These are phyloP conservation scores for Myxozyma neglecta DNA, from an alignment of 805 yeast genomes.

Conservation along the genomic window DNA sequence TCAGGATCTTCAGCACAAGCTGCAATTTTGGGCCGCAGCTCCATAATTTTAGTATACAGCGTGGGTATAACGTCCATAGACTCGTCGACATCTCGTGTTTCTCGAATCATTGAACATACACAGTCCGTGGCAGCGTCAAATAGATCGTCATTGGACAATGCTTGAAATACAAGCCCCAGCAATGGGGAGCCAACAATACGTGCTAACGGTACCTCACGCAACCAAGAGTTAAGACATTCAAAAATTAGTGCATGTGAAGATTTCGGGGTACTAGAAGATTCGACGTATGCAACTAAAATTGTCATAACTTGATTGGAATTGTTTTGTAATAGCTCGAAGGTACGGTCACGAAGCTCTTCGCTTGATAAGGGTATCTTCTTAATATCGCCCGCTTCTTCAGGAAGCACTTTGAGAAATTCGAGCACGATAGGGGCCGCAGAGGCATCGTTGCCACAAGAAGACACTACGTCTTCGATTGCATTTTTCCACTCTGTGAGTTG, in stretches of 20 bases:
- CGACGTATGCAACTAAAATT: constrained; percentile 57
- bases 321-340: constrained; percentile 58
- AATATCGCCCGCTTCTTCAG: constrained; percentile 83
- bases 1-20: constrained; percentile 57
- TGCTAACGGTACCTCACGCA: constrained; percentile 76
- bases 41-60: constrained; percentile 66
- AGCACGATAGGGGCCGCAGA: constrained; percentile 53
- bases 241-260: constrained; percentile 52
- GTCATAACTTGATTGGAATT: constrained; percentile 69
- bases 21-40: constrained; percentile 51
- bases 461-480: constrained; percentile 67
- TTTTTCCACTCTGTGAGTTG: constrained; percentile 73
- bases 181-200: constrained; percentile 66
- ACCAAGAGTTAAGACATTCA: constrained; percentile 86
- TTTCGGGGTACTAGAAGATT: constrained; percentile 39
- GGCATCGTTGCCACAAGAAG: constrained; percentile 45
- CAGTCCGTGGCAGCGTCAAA: constrained; percentile 88
- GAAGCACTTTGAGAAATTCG: constrained; percentile 81
- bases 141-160: constrained; percentile 57
- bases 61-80: constrained; percentile 57
- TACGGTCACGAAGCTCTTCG: constrained; percentile 70
- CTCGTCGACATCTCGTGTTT: constrained; percentile 68
- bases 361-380: constrained; percentile 77
- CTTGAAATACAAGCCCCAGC: constrained; percentile 65
- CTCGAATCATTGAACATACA: constrained; percentile 73